A percentile compares a stretch with the other conserved stretches of the same genome.
Conservation (phyloP, 352 stramenopile species). For the Globisporangium megalacanthum region DNA sequence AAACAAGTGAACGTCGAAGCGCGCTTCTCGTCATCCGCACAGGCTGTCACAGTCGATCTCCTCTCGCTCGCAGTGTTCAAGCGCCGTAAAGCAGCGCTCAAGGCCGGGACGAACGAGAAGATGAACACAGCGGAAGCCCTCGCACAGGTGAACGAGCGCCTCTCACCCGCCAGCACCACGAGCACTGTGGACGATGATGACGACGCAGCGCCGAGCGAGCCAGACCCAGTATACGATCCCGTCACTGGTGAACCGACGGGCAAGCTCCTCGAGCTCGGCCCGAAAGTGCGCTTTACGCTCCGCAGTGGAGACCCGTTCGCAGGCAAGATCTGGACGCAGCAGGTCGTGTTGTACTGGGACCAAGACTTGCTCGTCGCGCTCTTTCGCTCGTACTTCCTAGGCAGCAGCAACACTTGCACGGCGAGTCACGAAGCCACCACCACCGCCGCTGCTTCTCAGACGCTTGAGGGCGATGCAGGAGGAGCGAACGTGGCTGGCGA, state of each 20-base stretch:
- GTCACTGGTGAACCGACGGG: conserved; percentile 28
- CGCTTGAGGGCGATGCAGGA: neutral
- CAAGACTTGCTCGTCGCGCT: conserved; percentile 58
- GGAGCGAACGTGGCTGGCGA: neutral
- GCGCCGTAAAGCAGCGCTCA: conserved; percentile 6
- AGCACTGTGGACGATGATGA: neutral
- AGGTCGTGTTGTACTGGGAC: conserved; percentile 65
- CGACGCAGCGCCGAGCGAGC: conserved; percentile 7
- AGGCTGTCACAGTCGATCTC: conserved; percentile 43
- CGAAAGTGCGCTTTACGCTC: conserved; percentile 47
- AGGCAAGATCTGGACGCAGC: conserved; percentile 39
- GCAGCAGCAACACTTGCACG: conserved; percentile 17
- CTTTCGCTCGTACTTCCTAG: conserved; percentile 48
- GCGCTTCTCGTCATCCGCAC: conserved; percentile 50
- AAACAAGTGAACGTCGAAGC: conserved; percentile 54
- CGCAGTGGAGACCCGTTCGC: conserved; percentile 50
- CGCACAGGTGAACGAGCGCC: conserved; percentile 25
- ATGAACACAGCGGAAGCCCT: conserved; percentile 27
- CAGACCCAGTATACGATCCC: conserved; percentile 38
- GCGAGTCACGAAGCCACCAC: conserved; percentile 28
- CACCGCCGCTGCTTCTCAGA: neutral
- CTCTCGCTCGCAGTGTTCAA: conserved; percentile 43
- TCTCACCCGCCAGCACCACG: neutral
- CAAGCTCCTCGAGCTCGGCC: conserved; percentile 55
- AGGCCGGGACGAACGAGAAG: conserved; percentile 23